Conservation (phyloP, 139 green algal species). For the Pseudopediastrum boryanum region DNA sequence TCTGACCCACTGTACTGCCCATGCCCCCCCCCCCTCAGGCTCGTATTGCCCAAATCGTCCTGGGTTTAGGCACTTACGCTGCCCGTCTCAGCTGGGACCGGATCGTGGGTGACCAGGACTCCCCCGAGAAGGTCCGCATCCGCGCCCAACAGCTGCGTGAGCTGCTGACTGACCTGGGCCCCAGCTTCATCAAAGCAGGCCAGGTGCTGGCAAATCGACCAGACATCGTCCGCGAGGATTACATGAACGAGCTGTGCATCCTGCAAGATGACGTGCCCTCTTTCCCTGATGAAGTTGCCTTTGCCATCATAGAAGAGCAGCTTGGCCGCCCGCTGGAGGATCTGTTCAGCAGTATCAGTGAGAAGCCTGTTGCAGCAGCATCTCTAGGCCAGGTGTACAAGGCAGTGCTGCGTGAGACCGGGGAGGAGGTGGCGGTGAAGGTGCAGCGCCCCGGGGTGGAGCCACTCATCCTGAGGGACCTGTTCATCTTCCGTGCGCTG, state of each 20-base stretch:
- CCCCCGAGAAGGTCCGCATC: slow-evolving; percentile 54
- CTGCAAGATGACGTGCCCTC: slow-evolving; percentile 91
- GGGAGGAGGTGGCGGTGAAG: slow-evolving; percentile 95
- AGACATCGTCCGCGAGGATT: slow-evolving; percentile 97
- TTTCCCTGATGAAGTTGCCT: slow-evolving; percentile 83
- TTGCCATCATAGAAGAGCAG: slow-evolving; percentile 89
- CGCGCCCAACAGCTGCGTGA: slow-evolving; percentile 86
- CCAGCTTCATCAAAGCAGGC: slow-evolving; percentile 98
- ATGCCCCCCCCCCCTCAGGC: slow-evolving; percentile 23
- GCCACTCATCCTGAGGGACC: slow-evolving; percentile 92
- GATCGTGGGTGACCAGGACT: slow-evolving; percentile 44
- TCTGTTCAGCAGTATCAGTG: slow-evolving; percentile 88
- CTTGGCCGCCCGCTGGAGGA: slow-evolving; percentile 81
- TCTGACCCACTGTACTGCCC: background rate
- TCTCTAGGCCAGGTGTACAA: slow-evolving; percentile 95
- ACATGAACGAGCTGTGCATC: slow-evolving; percentile 98
- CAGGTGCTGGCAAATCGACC: slow-evolving; percentile 97
- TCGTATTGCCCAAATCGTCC: slow-evolving; percentile 53
- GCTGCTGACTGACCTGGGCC: slow-evolving; percentile 87
- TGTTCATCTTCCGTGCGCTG: slow-evolving; percentile 93
- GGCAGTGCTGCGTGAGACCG: slow-evolving; percentile 83
- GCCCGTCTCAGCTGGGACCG: slow-evolving; percentile 55
- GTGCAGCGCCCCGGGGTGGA: slow-evolving; percentile 95
- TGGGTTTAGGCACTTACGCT: slow-evolving; percentile 57
- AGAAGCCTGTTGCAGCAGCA: slow-evolving; percentile 89